These are phyloP conservation scores for Cordyceps cateniannulata DNA, from an alignment of 2,329 filamentous ascomycete genomes.

Conservation along the genomic window DNA sequence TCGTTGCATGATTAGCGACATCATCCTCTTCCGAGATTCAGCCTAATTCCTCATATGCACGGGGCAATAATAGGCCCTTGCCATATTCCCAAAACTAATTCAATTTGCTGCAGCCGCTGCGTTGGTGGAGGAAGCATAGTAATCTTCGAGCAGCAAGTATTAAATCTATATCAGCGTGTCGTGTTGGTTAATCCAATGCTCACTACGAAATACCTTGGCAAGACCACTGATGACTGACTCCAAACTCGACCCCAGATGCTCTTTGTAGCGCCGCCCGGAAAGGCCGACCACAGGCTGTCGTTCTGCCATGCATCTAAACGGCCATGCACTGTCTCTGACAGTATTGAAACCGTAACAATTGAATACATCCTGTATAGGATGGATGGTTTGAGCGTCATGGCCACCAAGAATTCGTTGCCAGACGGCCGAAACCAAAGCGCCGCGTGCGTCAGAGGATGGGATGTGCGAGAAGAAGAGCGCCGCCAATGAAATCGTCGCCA, in stretches of 20 bases:
- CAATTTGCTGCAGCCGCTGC: background rate
- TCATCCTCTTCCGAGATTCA: background rate
- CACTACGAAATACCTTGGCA: conserved; percentile 33
- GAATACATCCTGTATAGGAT: too few relatives aligned
- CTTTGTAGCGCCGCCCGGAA: conserved; percentile 36
- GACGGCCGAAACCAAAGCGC: too few relatives aligned
- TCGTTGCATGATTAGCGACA: background rate
- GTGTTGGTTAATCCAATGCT: background rate
- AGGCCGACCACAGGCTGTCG: conserved; percentile 37
- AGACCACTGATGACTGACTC: conserved; percentile 40
- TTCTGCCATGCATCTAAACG: conserved; percentile 32
- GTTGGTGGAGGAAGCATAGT: background rate
- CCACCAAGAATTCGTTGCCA: too few relatives aligned
- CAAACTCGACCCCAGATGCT: conserved; percentile 38
- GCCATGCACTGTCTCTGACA: conserved; percentile 10
- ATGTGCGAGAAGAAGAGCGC: too few relatives aligned
- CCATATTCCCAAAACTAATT: background rate
- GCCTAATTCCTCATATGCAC: background rate
- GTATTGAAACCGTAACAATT: too few relatives aligned
- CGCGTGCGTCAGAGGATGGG: too few relatives aligned
- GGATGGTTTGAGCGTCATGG: too few relatives aligned
- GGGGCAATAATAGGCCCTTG: background rate
- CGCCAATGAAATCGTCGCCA: too few relatives aligned
- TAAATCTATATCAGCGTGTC: background rate
- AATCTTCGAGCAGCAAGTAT: background rate